Conservation (phyloP, 169 alveolate genomes). For the Babesia gibsoni region DNA sequence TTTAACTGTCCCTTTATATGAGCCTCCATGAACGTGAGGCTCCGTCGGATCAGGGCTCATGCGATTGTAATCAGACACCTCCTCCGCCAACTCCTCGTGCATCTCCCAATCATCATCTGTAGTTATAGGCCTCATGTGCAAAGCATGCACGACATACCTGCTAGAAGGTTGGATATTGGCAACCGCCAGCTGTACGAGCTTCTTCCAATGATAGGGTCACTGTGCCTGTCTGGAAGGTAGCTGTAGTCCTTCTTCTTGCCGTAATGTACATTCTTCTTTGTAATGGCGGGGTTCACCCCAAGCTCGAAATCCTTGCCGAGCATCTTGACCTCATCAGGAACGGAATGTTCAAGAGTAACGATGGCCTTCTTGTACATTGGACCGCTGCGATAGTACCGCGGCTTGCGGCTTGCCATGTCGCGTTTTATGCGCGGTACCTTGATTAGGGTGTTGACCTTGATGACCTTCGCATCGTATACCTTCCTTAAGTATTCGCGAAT, state of each 20-base stretch:
- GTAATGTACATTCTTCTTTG: constrained; percentile 77
- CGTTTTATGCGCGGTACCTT: constrained; percentile 77
- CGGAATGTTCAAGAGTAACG: constrained; percentile 79
- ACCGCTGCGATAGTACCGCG: constrained; percentile 79
- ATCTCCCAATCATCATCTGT: constrained; percentile 66
- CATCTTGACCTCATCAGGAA: constrained; percentile 86
- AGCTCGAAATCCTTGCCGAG: constrained; percentile 72
- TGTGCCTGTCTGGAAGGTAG: constrained; percentile 49
- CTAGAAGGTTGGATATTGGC: constrained; percentile 72
- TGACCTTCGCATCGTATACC: constrained; percentile 79
- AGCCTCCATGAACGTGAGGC: constrained; percentile 59
- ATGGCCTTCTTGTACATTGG: constrained; percentile 85
- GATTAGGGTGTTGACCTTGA: constrained; percentile 80
- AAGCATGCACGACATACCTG: constrained; percentile 57
- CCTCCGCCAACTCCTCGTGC: constrained; percentile 42
- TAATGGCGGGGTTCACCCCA: constrained; percentile 79
- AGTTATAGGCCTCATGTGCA: neutral
- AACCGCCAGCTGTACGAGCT: constrained; percentile 68
- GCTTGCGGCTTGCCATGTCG: constrained; percentile 64
- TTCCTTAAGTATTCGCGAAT: constrained; percentile 82
- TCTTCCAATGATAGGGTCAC: constrained; percentile 56
- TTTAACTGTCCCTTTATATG: constrained; percentile 30
- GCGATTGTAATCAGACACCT: constrained; percentile 27
- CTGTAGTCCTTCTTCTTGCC: constrained; percentile 70
- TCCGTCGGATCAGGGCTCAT: constrained; percentile 67